Base-by-base conservation (phyloP, 352 stramenopile species). In the Phytophthora boehmeriae region DNA sequence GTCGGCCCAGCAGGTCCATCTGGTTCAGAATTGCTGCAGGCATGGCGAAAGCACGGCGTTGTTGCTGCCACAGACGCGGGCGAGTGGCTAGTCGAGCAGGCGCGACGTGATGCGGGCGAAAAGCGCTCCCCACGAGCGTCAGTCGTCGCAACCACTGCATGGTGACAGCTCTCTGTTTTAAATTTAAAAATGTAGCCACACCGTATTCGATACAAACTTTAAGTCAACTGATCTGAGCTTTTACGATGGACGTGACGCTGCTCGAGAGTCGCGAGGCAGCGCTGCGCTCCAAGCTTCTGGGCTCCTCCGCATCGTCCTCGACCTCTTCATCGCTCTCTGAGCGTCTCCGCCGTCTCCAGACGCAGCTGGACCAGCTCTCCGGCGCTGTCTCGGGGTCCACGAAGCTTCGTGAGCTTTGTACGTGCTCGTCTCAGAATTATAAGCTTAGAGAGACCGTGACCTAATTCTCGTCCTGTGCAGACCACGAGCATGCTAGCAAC, bases 11-110 rank as follows among this genome's bases (percentile, higher is more conserved):
- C 45, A 89, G 60, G 8, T 86, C 73, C 78, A 93, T 90, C 36
- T 89, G 83, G 57, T 59, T 89, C 54, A 85, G 17, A 42, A 93
- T 93, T 30, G 83, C 86, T 60, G 79, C 56, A 61, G 88, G 83
- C 73, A 93, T 75, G n/a, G 83, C 79, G 36, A 93, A 81, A 4
- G 53, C 43, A 8, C 80, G 76, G 10, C 52, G 54, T 52, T 83
- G 78, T 55, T 63, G 43, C 25, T 28, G 55, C 42, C 38, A 52
- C 25, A 63, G 20, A 10, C 42, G 44, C 4, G 16, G n/a, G 6
- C 9, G 25, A 14, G 42, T 32, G 23, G 39, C 32, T 25, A 1
- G 5, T 34, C 25, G 32, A 32, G 9, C 25, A 14, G 2, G 30
- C 27, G 59, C 51, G 48, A 38, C 13, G 45, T 45, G 25, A 1